Evolutionary conservation across 2,329 filamentous ascomycete species (phyloP), one percentile per base, ranked within the genome.

Genomic region (Claviceps sp.): DNA sequence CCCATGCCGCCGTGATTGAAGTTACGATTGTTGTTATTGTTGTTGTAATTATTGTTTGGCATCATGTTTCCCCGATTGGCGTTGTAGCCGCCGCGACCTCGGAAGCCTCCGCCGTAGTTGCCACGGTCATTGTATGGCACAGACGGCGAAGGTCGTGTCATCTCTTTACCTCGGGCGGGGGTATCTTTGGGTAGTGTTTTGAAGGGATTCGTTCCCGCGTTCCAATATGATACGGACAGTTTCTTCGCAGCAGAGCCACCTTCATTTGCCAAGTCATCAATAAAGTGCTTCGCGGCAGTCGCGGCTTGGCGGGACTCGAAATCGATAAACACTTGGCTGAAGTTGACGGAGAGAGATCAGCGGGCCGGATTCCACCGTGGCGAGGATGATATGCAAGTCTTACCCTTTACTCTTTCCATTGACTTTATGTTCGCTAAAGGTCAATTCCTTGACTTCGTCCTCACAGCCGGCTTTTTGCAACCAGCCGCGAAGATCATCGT

Each of bases 361-460:
- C 16, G 29, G 45, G 37, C 23, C 29, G 14, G 13, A 38, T 13
- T 23, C 45, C 22, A 38, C 17, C 4, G 3, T 26, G 20, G 16
- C 23, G 17, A 26, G 13, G 16, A 22, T 14, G 16, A 14, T 8
- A n/a, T 22, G 17, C 4, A 26, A 17, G 20, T n/a, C 82, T 57
- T 76, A 95, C 90, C 93, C 91, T 73, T 97, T 96, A 70, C 88
- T 95, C 72, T 98, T 98, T 59, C 93, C 93, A 59, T 98, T 98
- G 47, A 97, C 90, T 66, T 98, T 98, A 69, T 97, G 93, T 66
- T 98, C 93, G 61, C 88, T 96, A 66, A 97, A 98, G 0, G 90
- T 95, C 49, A 98, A 81, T 55, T 97, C 93, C 61, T 87, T 89
- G 17, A 97, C 71, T 61, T 95, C 88, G 45, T 83, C 78, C 66